Base-by-base conservation (phyloP, 1,139 yeast genomes). In the Kodamaea sp. region DNA sequence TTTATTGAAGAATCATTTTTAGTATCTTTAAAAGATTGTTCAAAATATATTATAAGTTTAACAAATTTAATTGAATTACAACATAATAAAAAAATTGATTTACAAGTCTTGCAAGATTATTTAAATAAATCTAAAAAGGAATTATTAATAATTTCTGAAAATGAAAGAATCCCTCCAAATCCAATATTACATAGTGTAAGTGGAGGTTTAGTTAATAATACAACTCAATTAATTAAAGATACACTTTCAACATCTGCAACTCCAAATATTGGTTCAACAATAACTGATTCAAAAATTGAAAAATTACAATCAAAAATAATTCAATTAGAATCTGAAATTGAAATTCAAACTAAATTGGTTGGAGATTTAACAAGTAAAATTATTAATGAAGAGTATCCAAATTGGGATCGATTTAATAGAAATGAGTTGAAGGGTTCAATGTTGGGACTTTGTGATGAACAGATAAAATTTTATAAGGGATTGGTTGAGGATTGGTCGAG, bases 51-150 rank as follows among this genome's bases (percentile, higher is more conserved):
- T 37, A 73, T 77, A 31, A 79, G 92, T 26, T 72, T 92, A 50
- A 85, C 88, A 49, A 78, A 76, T 43, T 67, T 90, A 47, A 77
- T 92, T 42, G 90, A 85, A 55, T 72, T 86, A 40, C 88, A 92
- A 48, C 98, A 92, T 55, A 92, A 88, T 56, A 90, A 90, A 59
- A 90, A 86, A 50, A 77, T 90, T 30, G 98, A 92, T 59, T 79
- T 84, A 52, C 97, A 92, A 55, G 95, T 86, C 35, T 69, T 92
- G 37, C 78, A 79, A 33, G 95, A 85, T 41, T 90, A 90, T 57
- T 67, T 89, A 39, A 70, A 73, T 33, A 84, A 86, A 54, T 79
- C 95, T 0, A 73, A 76, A 41, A 62, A 64, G 26, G 97, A 92
- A 48, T 78, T 82, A 46, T 78, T 79, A 29, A 30, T 33, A 67